Evolutionary conservation across 768 basidiomycete species (phyloP), one percentile per base, ranked within the genome.

Genomic region (Macrolepiota dolichaula): DNA sequence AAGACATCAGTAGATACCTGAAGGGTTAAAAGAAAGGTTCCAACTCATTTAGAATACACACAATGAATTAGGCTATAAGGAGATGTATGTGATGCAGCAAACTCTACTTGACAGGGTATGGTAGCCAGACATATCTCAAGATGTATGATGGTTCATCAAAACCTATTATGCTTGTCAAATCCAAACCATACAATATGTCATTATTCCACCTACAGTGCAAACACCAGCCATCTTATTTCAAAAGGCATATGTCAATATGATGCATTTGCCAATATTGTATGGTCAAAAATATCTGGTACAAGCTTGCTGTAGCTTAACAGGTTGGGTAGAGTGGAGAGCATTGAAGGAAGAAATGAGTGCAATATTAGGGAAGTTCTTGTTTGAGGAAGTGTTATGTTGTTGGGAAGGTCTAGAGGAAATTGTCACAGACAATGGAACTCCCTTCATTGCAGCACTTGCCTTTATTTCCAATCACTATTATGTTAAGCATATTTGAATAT

Each of bases 201-300:
- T 32, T 32, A 32, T 32, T 3, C 29, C 29, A 3, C 29, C 7
- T 3, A 7, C 7, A 3, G 7, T 32, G 3, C 29, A 32, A 2
- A 42, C 58, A 1, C 72, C 73, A 2, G 64, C 69, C 0, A 56
- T 66, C 3, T 53, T 76, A 0, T 79, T 77, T 58, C n/a, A 63
- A 10, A 75, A 76, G 36, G 69, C 74, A 0, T 72, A 80, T 38
- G 65, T 77, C 7, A 74, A 82, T 63, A 72, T 74, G 0, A 80
- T 82, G 77, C 65, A 70, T 51, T 72, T 82, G 66, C 77, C 75
- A 0, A 58, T 51, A 0, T 68, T 74, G 0, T 66, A 67, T 1
- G 70, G 76, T 0, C 77, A 62, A 61, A 63, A 62, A 7, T 75
- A 74, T 35, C 61, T 81, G 13, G 62, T 81, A 0, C 78, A 78